Percentiles rank a stretch among this genome's conserved stretches.
Conservation (phyloP, 1,284 basidiomycete species). For the Xerocomus amazonicus region DNA sequence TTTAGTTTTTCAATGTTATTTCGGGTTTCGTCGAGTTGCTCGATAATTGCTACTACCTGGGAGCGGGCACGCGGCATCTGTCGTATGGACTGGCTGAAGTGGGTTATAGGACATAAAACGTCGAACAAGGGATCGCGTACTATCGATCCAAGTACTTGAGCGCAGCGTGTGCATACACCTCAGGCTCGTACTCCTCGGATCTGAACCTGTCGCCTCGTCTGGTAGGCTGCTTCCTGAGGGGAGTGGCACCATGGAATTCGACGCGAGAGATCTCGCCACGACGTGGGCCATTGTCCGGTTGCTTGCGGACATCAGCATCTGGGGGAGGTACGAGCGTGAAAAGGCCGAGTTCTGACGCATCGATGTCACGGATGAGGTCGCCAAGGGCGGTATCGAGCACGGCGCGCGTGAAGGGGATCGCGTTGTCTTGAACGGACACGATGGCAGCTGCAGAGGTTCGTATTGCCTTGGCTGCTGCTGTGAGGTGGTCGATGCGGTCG, state of each 20-base stretch:
- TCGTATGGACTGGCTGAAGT: constrained; percentile 53
- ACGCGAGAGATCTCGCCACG: constrained; percentile 53
- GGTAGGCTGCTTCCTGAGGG: constrained; percentile 48
- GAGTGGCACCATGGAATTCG: constrained; percentile 66
- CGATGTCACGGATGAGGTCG: constrained; percentile 73
- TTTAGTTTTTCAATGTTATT: constrained; percentile 50
- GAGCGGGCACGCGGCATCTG: constrained; percentile 68
- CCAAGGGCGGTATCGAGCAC: constrained; percentile 59
- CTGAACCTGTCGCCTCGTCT: constrained; percentile 41
- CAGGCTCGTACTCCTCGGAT: constrained; percentile 55
- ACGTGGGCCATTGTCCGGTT: constrained; percentile 28
- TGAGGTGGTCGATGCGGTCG: constrained; percentile 44
- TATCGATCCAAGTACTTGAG: constrained; percentile 71
- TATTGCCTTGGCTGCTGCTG: constrained; percentile 37
- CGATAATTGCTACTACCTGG: constrained; percentile 52
- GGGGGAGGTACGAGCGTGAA: constrained; percentile 49
- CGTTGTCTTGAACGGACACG: constrained; percentile 14
- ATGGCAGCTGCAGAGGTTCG: constrained; percentile 29
- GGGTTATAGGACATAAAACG: constrained; percentile 1
- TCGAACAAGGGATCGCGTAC: constrained; percentile 40
- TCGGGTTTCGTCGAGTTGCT: constrained; percentile 49
- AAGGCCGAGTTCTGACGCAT: constrained; percentile 70
- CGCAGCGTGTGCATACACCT: constrained; percentile 70
- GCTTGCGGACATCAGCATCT: constrained; percentile 36
- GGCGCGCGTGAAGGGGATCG: constrained; percentile 54